phyloP scores from a whole-genome alignment of 805 yeast species.

The Monosporozyma aquatica region DNA sequence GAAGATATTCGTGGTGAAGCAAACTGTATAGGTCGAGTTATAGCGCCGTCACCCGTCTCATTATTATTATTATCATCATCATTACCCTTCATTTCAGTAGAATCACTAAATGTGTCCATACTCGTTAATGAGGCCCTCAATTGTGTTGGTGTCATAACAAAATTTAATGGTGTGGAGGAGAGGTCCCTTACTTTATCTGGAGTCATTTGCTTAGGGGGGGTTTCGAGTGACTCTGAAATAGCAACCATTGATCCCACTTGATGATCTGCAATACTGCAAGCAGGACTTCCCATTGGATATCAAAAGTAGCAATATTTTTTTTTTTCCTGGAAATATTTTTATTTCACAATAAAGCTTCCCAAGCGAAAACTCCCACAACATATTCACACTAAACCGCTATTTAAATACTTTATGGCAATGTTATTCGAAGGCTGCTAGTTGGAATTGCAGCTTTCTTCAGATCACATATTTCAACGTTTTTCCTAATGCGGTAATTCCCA shows the following conservation, averaged over 20 bases:
- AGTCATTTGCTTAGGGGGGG: constrained; percentile 16
- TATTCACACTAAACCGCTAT: too few relatives aligned
- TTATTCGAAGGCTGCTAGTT: too few relatives aligned
- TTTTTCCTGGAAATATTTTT: too few relatives aligned
- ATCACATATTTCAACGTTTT: constrained; percentile 1
- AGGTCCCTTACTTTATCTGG: constrained; percentile 8
- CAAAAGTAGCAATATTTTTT: neutral
- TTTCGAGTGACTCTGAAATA: neutral
- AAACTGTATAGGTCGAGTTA: neutral
- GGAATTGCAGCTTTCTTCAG: too few relatives aligned
- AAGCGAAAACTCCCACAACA: too few relatives aligned
- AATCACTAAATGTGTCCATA: neutral
- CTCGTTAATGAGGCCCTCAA: neutral
- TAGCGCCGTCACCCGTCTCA: neutral
- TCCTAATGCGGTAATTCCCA: neutral
- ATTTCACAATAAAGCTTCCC: too few relatives aligned
- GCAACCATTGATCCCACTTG: neutral
- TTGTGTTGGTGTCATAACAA: constrained; percentile 19
- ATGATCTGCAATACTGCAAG: neutral
- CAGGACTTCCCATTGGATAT: neutral
- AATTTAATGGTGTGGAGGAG: constrained; percentile 17
- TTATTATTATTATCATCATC: too few relatives aligned
- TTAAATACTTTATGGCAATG: too few relatives aligned
- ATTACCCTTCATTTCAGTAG: constrained; percentile 5
- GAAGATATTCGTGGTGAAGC: constrained; percentile 1